These are phyloP conservation scores for Plasmodium ovale DNA, from an alignment of 169 alveolate species.

Conservation along the genomic window DNA sequence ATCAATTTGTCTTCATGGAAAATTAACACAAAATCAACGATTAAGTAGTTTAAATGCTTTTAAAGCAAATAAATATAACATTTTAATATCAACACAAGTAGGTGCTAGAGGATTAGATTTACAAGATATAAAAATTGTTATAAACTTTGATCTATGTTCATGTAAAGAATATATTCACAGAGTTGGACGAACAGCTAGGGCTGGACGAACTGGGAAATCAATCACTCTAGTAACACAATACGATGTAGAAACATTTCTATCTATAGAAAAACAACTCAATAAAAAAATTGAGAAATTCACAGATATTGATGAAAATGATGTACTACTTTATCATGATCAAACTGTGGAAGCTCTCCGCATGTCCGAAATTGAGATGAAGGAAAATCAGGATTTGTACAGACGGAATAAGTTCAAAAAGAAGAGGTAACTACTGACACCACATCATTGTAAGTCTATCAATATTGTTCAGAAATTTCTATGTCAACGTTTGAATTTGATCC, in stretches of 20 bases:
- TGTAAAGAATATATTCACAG: conserved; percentile 98
- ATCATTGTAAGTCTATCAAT: no score
- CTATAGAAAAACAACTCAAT: conserved; percentile 66
- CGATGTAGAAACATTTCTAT: conserved; percentile 79
- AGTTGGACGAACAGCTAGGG: conserved; percentile 99
- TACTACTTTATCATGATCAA: conserved; percentile 86
- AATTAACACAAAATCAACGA: conserved; percentile 95
- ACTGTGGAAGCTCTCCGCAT: conserved; percentile 88
- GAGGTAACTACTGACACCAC: background rate
- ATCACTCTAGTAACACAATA: conserved; percentile 96
- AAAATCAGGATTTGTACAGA: conserved; percentile 49
- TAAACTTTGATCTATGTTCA: conserved; percentile 98
- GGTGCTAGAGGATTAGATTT: conserved; percentile 99
- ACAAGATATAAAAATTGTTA: conserved; percentile 96
- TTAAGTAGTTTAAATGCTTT: conserved; percentile 94
- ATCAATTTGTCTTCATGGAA: conserved; percentile 96
- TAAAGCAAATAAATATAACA: conserved; percentile 87
- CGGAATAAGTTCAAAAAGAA: conserved; percentile 34
- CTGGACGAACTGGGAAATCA: conserved; percentile 98
- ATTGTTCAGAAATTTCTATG: no score
- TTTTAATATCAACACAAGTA: conserved; percentile 98
- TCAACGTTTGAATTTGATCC: no score
- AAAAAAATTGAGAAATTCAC: conserved; percentile 80
- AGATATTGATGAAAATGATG: conserved; percentile 86
- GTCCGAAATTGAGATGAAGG: conserved; percentile 65